Evolutionary conservation across 2,329 filamentous ascomycete genomes (phyloP).

Genomic region (Amesomyces nigricolor): DNA sequence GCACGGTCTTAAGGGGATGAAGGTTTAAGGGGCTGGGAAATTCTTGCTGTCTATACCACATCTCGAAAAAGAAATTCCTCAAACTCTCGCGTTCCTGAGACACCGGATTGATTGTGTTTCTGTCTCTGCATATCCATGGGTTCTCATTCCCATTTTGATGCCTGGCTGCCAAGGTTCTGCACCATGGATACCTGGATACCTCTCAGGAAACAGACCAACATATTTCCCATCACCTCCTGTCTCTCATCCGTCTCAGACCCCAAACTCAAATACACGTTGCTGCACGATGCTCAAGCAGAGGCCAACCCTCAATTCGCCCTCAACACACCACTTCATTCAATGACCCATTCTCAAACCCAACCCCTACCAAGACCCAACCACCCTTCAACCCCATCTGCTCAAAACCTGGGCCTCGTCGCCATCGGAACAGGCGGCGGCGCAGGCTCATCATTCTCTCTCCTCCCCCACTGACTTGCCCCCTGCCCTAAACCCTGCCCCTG

Average conservation of each 20-base stretch:
- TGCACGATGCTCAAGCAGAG: neutral
- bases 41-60: constrained; percentile 1
- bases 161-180: too few relatives aligned
- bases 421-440: constrained; percentile 46
- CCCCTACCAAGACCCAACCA: too few relatives aligned
- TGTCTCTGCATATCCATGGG: neutral
- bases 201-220: too few relatives aligned
- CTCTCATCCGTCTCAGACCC: neutral
- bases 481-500: constrained; percentile 2
- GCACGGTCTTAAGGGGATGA: constrained; percentile 81
- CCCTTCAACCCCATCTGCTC: neutral
- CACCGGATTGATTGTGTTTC: neutral
- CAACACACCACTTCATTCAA: neutral
- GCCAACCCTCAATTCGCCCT: too few relatives aligned
- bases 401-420: constrained; percentile 25
- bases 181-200: too few relatives aligned
- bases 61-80: neutral
- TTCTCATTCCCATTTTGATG: too few relatives aligned
- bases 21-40: constrained; percentile 62
- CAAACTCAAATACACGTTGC: neutral
- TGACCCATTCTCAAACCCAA: too few relatives aligned
- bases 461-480: neutral
- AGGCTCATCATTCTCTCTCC: constrained; percentile 23
- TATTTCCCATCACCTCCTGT: neutral
- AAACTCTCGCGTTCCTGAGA: neutral